Percentiles rank a stretch among this genome's conserved stretches.
These are phyloP conservation scores for Nitzschia sp. DNA, from an alignment of 108 stramenopile species.

Conservation along the genomic window DNA sequence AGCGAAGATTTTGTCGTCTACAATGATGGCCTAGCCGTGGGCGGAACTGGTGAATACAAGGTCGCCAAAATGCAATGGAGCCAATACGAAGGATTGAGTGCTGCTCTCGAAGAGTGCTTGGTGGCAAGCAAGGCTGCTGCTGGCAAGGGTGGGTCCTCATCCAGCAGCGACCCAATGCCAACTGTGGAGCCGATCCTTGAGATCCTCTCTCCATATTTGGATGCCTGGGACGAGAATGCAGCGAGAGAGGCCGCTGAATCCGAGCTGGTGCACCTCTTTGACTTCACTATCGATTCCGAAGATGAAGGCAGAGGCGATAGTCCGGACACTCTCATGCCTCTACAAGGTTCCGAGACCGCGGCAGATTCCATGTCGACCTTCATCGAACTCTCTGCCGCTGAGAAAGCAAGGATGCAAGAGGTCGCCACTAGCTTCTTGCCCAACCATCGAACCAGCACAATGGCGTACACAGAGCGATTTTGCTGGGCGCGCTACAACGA, in stretches of 20 bases:
- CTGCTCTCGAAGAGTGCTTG: slow-evolving; percentile 55
- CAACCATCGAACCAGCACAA: slow-evolving; percentile 56
- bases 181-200: slow-evolving; percentile 40
- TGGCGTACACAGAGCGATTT: slow-evolving; percentile 63
- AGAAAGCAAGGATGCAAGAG: slow-evolving; percentile 61
- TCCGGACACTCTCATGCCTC: background rate
- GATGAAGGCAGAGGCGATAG: background rate
- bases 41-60: slow-evolving; percentile 25
- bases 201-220: slow-evolving; percentile 58
- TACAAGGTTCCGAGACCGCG: slow-evolving; percentile 48
- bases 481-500: slow-evolving; percentile 82
- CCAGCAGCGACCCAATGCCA: background rate
- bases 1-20: slow-evolving; percentile 77
- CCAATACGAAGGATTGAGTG: slow-evolving; percentile 67
- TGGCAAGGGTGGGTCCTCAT: slow-evolving; percentile 16
- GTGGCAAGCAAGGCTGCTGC: slow-evolving; percentile 1
- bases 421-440: slow-evolving; percentile 60
- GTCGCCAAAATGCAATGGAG: slow-evolving; percentile 48
- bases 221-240: slow-evolving; percentile 77
- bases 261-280: slow-evolving; percentile 77
- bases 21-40: slow-evolving; percentile 41
- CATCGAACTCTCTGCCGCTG: slow-evolving; percentile 70
- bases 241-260: slow-evolving; percentile 68
- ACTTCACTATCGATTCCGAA: slow-evolving; percentile 39
- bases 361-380: slow-evolving; percentile 86